Percentiles rank a stretch among this genome's conserved stretches.
Conservation (phyloP, 2,329 filamentous ascomycete species). For the Pseudogymnoascus destructans region DNA sequence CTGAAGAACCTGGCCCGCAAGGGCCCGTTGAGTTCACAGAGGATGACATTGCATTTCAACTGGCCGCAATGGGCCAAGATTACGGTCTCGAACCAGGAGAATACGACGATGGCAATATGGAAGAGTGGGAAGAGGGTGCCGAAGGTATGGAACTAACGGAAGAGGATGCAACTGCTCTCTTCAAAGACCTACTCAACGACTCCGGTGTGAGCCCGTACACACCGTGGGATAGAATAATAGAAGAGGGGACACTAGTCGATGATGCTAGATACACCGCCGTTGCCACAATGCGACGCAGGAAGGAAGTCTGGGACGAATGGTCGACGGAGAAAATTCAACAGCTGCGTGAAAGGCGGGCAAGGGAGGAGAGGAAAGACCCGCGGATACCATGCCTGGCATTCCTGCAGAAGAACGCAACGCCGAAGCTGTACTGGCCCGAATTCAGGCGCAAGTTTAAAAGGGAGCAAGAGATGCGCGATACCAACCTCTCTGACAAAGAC, state of each 20-base stretch:
- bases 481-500: conserved; percentile 58
- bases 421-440: conserved; percentile 94
- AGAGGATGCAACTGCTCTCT: conserved; percentile 63
- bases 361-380: conserved; percentile 70
- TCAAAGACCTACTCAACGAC: conserved; percentile 78
- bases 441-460: conserved; percentile 86
- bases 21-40: conserved; percentile 70
- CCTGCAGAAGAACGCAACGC: conserved; percentile 66
- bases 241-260: conserved; percentile 68
- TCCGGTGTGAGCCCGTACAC: conserved; percentile 72
- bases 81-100: conserved; percentile 67
- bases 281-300: conserved; percentile 65
- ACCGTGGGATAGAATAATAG: conserved; percentile 80
- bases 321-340: conserved; percentile 60
- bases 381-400: conserved; percentile 70
- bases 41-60: conserved; percentile 84
- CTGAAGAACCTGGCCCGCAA: conserved; percentile 30
- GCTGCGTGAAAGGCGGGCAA: conserved; percentile 58
- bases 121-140: conserved; percentile 55
- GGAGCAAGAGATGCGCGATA: conserved; percentile 66
- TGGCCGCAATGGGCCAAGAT: conserved; percentile 79
- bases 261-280: conserved; percentile 80
- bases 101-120: conserved; percentile 52
- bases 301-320: conserved; percentile 78
- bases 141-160: conserved; percentile 59